Conservation (phyloP, 2,329 filamentous ascomycete genomes). For the Blumeria graminis region DNA sequence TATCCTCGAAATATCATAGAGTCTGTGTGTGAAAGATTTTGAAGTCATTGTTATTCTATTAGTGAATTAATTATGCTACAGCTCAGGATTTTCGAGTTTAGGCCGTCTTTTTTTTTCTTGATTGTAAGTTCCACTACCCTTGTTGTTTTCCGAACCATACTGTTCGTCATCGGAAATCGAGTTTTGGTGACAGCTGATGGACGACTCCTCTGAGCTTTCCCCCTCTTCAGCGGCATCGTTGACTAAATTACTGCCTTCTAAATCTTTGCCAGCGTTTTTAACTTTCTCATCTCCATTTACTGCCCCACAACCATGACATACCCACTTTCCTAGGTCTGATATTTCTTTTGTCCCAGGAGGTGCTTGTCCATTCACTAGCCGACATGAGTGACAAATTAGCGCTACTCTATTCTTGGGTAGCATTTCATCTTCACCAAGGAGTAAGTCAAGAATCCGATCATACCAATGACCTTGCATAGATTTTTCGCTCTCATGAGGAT, state of each 20-base stretch:
- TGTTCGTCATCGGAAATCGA: constrained; percentile 42
- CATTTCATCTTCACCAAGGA: constrained; percentile 88
- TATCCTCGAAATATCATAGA: too few species aligned
- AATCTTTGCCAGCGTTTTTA: constrained; percentile 20
- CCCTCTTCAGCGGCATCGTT: not conserved
- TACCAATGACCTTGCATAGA: constrained; percentile 48
- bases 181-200: constrained; percentile 27
- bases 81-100: too few species aligned
- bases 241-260: not conserved
- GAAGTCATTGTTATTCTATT: too few species aligned
- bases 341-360: constrained; percentile 60
- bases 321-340: constrained; percentile 67
- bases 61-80: too few species aligned
- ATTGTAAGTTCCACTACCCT: too few species aligned
- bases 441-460: constrained; percentile 72
- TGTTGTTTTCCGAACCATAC: too few species aligned
- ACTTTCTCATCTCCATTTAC: constrained; percentile 70
- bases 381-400: constrained; percentile 59
- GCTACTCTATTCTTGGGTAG: constrained; percentile 74
- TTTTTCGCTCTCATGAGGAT: constrained; percentile 9
- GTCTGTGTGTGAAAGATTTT: too few species aligned
- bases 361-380: constrained; percentile 85
- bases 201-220: not conserved
- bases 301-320: constrained; percentile 61
- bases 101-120: too few species aligned